Conservation (phyloP, 2,329 filamentous ascomycete species). For the Claviceps sp. region DNA sequence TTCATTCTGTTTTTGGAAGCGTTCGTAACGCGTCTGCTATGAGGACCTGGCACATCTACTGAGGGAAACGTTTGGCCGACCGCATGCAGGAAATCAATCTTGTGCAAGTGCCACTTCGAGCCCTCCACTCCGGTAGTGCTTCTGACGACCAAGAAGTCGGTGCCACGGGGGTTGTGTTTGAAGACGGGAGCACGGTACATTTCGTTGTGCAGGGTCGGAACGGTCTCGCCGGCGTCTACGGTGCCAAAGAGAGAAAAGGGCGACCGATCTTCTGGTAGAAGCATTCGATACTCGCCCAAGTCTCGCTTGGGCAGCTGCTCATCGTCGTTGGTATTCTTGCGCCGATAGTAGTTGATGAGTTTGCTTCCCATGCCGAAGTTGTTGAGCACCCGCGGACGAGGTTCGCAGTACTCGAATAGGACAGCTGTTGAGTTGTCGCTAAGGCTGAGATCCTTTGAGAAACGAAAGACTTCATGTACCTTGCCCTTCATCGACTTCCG, state of each 20-base stretch:
- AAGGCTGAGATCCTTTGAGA: constrained; percentile 70
- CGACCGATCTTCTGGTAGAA: constrained; percentile 88
- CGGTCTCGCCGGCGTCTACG: constrained; percentile 79
- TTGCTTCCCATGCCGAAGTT: constrained; percentile 97
- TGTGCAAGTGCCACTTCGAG: constrained; percentile 69
- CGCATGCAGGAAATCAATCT: constrained; percentile 79
- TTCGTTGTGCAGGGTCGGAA: constrained; percentile 82
- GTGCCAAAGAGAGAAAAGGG: constrained; percentile 92
- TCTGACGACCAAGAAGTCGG: constrained; percentile 78
- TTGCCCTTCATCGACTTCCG: constrained; percentile 73
- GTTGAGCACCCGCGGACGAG: constrained; percentile 79
- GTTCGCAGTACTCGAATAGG: constrained; percentile 90
- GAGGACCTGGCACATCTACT: constrained; percentile 82
- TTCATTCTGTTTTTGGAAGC: constrained; percentile 94
- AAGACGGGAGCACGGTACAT: constrained; percentile 95
- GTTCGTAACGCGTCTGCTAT: constrained; percentile 89
- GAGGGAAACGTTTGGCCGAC: constrained; percentile 91
- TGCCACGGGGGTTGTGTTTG: constrained; percentile 62
- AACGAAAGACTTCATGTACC: constrained; percentile 63
- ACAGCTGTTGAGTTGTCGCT: constrained; percentile 81
- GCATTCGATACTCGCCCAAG: constrained; percentile 75
- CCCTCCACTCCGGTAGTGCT: constrained; percentile 70
- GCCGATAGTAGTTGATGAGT: constrained; percentile 93
- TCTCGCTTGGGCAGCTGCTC: constrained; percentile 64
- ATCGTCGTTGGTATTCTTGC: constrained; percentile 61